phyloP scores from a whole-genome alignment of 305 asterid species.

The Plantago coronopus region DNA sequence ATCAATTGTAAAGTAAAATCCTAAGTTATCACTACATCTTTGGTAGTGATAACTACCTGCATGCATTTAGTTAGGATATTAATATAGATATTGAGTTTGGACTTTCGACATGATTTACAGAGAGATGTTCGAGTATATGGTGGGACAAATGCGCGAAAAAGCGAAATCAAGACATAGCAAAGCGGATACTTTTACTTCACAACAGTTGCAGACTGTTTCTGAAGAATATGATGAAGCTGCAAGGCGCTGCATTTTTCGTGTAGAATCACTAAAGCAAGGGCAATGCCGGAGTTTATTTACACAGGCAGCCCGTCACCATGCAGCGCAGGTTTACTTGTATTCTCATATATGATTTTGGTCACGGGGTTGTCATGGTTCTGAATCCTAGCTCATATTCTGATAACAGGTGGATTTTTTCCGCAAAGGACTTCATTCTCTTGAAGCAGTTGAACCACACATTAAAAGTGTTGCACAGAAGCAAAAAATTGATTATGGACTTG shows the following conservation, averaged over 20 bases:
- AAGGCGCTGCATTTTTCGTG: slow-evolving; percentile 83
- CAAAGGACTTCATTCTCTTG: slow-evolving; percentile 82
- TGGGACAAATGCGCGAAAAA: slow-evolving; percentile 58
- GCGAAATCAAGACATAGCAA: slow-evolving; percentile 74
- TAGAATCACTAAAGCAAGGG: slow-evolving; percentile 92
- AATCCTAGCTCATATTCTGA: slow-evolving; percentile 23
- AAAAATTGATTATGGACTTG: slow-evolving; percentile 73
- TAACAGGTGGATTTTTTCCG: slow-evolving; percentile 76
- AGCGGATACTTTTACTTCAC: slow-evolving; percentile 67
- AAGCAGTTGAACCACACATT: slow-evolving; percentile 78
- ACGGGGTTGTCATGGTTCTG: slow-evolving; percentile 16
- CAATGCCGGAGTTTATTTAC: slow-evolving; percentile 85
- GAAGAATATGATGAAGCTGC: slow-evolving; percentile 89
- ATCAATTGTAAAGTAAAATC: too few species aligned
- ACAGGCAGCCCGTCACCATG: slow-evolving; percentile 95
- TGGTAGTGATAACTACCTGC: too few species aligned
- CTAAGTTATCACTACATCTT: too few species aligned
- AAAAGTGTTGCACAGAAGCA: slow-evolving; percentile 72
- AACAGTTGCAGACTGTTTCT: slow-evolving; percentile 69
- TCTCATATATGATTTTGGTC: slow-evolving; percentile 22
- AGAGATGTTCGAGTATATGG: slow-evolving; percentile 77
- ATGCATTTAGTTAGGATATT: too few species aligned
- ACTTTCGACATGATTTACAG: slow-evolving; percentile 44
- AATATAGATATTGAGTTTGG: slow-evolving; percentile 22
- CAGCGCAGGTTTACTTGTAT: slow-evolving; percentile 69